Base-by-base conservation (phyloP, 768 basidiomycete species). In the Collybia sordida region DNA sequence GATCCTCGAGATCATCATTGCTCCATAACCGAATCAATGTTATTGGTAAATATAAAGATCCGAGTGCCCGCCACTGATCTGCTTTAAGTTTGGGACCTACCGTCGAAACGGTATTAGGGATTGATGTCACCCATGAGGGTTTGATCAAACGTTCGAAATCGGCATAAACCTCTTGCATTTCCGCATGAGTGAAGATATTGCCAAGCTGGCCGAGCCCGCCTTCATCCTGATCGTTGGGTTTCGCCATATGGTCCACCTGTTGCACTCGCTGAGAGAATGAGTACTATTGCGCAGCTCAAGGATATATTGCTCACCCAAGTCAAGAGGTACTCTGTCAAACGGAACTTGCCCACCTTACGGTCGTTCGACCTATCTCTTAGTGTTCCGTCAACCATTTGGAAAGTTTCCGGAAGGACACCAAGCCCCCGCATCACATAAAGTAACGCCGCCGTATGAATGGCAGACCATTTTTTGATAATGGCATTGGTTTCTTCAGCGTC, bases 11-110 rank as follows among this genome's bases (percentile, higher is more conserved):
- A 11, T 40, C 19, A 21, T 47, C n/a, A 8, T 9, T 21, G 23
- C 66, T 61, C 74, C 73, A 75, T 0, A 75, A 58, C 2, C 66
- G 59, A 17, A 63, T 57, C 3, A 76, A 57, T 1, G 72, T 69
- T 15, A 70, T 56, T 2, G 67, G 67, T 22, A 74, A 60, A 45
- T 73, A 57, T 14, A 72, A 41, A 0, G 61, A 59, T 17, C 67
- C 64, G 6, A 71, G 49, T 0, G 59, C 60, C n/a, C 60, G 59
- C 74, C 73, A 77, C 50, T 71, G 49, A 39, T 71, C 65, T 8
- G 70, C 60, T 21, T 67, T 67, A 17, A 69, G 50, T 41, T 67
- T 68, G 15, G 64, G 61, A 27, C 64, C 56, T 0, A 42, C 31
- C 4, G 58, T 42, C 35, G 15, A 62, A 60, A 17, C 64, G 46